Evolutionary conservation across 2,329 filamentous ascomycete species (phyloP).

Genomic region (Trichoderma endophyticum): DNA sequence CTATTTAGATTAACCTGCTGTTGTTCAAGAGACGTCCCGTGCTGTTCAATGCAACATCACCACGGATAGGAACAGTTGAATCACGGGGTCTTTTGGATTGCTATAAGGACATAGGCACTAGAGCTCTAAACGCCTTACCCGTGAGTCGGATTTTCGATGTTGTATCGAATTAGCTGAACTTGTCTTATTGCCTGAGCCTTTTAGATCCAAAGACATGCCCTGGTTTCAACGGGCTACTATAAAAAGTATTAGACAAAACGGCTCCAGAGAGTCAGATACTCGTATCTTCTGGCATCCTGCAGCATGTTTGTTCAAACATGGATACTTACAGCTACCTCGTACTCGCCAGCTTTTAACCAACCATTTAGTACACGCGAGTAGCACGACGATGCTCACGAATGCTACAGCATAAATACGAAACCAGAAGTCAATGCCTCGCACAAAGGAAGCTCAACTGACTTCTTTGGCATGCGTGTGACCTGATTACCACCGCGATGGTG

Average conservation of each 20-base stretch:
- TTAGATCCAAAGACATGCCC: background rate
- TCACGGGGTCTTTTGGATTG: background rate
- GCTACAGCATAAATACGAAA: background rate
- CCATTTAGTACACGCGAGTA: background rate
- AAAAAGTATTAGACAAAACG: background rate
- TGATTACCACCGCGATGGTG: background rate
- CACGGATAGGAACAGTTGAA: background rate
- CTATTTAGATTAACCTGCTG: background rate
- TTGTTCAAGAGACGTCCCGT: conserved; percentile 3
- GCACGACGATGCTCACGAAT: background rate
- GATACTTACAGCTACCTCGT: background rate
- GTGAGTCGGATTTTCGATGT: background rate
- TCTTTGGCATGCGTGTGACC: background rate
- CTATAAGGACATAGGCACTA: background rate
- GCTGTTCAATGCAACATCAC: conserved; percentile 8
- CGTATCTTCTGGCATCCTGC: background rate
- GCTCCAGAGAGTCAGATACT: background rate
- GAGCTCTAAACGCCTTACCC: background rate
- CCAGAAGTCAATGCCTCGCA: background rate
- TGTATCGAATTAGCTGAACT: background rate
- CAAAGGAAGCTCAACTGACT: background rate
- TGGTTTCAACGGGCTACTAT: background rate
- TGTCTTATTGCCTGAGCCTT: background rate
- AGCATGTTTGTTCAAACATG: background rate
- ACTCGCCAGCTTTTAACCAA: background rate